These are phyloP conservation scores for Primulina eburnea DNA, from an alignment of 257 asterid species.

Conservation along the genomic window DNA sequence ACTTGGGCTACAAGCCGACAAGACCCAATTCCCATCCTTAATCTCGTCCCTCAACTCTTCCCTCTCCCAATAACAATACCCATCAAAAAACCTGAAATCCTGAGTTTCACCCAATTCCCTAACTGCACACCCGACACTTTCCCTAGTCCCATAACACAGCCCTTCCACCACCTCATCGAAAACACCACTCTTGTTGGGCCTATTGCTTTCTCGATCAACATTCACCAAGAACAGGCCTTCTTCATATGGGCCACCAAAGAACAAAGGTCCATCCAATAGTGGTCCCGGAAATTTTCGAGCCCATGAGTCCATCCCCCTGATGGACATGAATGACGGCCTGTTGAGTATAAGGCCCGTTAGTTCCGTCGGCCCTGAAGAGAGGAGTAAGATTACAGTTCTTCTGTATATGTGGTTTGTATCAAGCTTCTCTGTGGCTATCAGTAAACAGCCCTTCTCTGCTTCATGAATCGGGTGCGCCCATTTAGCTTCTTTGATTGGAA, in stretches of 20 bases:
- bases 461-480: slow-evolving; percentile 86
- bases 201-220: slow-evolving; percentile 14
- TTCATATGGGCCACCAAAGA: slow-evolving; percentile 88
- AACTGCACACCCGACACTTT: slow-evolving; percentile 64
- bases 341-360: slow-evolving; percentile 76
- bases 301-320: slow-evolving; percentile 67
- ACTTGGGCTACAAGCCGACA: slow-evolving; percentile 74
- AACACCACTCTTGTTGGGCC: slow-evolving; percentile 51
- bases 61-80: slow-evolving; percentile 82
- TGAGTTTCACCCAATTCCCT: slow-evolving; percentile 42
- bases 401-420: slow-evolving; percentile 88
- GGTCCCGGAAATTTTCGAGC: slow-evolving; percentile 41
- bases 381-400: slow-evolving; percentile 59
- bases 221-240: slow-evolving; percentile 67
- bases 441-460: slow-evolving; percentile 73
- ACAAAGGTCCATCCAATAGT: slow-evolving; percentile 60
- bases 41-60: slow-evolving; percentile 66
- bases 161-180: slow-evolving; percentile 80
- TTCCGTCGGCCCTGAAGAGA: slow-evolving; percentile 63
- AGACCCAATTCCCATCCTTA: slow-evolving; percentile 75
- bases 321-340: slow-evolving; percentile 94
- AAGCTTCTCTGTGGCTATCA: slow-evolving; percentile 74
- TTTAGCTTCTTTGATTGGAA: slow-evolving; percentile 40
- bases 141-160: slow-evolving; percentile 70
- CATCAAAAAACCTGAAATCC: slow-evolving; percentile 73